phyloP scores from a whole-genome alignment of 1,284 basidiomycete species.

The Rhodotorula mucilaginosa region DNA sequence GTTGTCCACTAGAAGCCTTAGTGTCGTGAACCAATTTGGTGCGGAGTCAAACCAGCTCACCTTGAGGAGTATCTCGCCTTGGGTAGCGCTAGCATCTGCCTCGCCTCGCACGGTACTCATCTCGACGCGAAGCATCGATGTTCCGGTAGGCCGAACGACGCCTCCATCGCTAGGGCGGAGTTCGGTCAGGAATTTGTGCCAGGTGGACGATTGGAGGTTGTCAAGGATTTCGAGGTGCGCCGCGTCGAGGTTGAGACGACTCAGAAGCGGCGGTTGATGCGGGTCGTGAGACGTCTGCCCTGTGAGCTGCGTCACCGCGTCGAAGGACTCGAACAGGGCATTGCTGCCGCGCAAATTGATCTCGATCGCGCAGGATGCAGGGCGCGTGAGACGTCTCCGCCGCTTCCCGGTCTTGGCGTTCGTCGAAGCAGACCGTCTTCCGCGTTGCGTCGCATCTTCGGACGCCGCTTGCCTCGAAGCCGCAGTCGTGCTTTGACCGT shows the following conservation, averaged over 20 bases:
- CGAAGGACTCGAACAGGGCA: conserved; percentile 49
- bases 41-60: conserved; percentile 54
- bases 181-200: conserved; percentile 92
- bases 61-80: conserved; percentile 76
- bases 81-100: conserved; percentile 54
- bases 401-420: conserved; percentile 19
- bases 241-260: conserved; percentile 52
- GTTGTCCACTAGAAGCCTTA: neutral
- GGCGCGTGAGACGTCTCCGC: conserved; percentile 62
- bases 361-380: conserved; percentile 77
- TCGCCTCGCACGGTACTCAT: conserved; percentile 70
- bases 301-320: conserved; percentile 53
- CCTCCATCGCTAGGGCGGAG: conserved; percentile 76
- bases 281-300: conserved; percentile 34
- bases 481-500: conserved; percentile 44
- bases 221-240: conserved; percentile 79
- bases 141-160: conserved; percentile 80
- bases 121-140: conserved; percentile 89
- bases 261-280: conserved; percentile 5
- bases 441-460: conserved; percentile 38
- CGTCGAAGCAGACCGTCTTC: conserved; percentile 6
- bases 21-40: neutral
- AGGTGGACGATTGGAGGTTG: conserved; percentile 96
- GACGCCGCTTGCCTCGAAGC: conserved; percentile 79
- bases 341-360: conserved; percentile 68